Base-by-base conservation (phyloP, 305 asterid species). In the Fraxinus sp. region DNA sequence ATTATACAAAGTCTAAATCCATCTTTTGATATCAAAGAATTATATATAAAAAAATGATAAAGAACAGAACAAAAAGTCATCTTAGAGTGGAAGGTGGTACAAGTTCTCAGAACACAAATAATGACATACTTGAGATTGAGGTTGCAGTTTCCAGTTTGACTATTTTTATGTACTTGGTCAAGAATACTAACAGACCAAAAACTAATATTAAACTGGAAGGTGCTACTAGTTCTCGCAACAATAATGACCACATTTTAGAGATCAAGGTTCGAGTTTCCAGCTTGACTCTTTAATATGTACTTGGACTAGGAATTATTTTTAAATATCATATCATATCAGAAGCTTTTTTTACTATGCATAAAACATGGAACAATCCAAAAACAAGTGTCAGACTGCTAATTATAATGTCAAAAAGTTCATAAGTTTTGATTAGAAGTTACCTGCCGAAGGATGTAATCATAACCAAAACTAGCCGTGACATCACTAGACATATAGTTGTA, bases 391-490 rank as follows among this genome's bases (percentile, higher is more conserved):
- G 72, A 9, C 72, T 64, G 72, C 72, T 62, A 0, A 64, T 3
- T 64, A 64, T 64, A 64, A 64, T 22, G 32, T 22, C 35, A 64
- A 64, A 55, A 68, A 28, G 37, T 26, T 68, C 18, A 28, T 11
- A 26, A 68, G 37, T 68, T 24, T 64, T 26, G 37, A 26, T 16
- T 37, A 84, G 37, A 85, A 80, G 26, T 87, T 89, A 95, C 99
- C 97, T 93, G 98, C 79, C 98, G 97, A 74, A 95, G 94, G 80
- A 92, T 90, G 87, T 91, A 95, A 85, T 95, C 99, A 88, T 95
- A 95, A 85, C 99, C 99, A 84, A 92, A 86, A 77, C 98, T 94
- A 81, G 98, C 92, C 16, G 98, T 94, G 79, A 88, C 98, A 79
- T 95, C 99, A 78, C 87, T 87, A 41, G 99, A 94, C 92, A 90